A percentile compares a stretch with the other conserved stretches of the same genome.
Evolutionary conservation across 108 stramenopile genomes (phyloP).

Genomic region (Ochromonas danica): DNA sequence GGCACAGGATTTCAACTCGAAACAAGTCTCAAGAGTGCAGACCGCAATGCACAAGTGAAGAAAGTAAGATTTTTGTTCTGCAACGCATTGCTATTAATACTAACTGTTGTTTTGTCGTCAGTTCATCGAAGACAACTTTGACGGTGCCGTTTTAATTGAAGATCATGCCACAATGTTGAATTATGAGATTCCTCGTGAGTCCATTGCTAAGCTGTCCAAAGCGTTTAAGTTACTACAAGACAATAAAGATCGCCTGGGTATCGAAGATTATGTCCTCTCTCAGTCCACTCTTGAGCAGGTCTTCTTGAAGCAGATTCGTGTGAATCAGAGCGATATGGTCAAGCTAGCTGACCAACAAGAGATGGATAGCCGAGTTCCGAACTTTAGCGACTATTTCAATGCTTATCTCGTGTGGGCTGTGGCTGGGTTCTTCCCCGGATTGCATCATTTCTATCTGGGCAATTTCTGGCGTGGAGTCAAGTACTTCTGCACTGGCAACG

Average conservation of each 20-base stretch:
- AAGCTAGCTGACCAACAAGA: background rate
- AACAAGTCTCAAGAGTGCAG: background rate
- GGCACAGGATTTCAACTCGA: slow-evolving; percentile 32
- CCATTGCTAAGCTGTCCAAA: background rate
- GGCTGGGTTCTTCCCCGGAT: slow-evolving; percentile 14
- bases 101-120: background rate
- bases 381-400: background rate
- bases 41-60: background rate
- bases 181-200: slow-evolving; percentile 28
- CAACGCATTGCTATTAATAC: background rate
- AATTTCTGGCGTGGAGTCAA: slow-evolving; percentile 31
- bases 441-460: slow-evolving; percentile 35
- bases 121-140: slow-evolving; percentile 6
- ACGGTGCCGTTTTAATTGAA: slow-evolving; percentile 8
- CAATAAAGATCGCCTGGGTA: background rate
- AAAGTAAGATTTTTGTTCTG: background rate
- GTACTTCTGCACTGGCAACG: slow-evolving; percentile 29
- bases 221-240: slow-evolving; percentile 9
- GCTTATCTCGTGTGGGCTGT: slow-evolving; percentile 2
- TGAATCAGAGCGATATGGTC: background rate
- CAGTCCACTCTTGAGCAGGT: slow-evolving; percentile 33
- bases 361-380: slow-evolving; percentile 3
- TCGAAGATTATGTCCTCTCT: slow-evolving; percentile 8
- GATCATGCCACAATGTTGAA: slow-evolving; percentile 24
- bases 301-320: slow-evolving; percentile 36